Base-by-base conservation (phyloP, 2,329 filamentous ascomycete genomes). In the Neopestalotiopsis sp. region DNA sequence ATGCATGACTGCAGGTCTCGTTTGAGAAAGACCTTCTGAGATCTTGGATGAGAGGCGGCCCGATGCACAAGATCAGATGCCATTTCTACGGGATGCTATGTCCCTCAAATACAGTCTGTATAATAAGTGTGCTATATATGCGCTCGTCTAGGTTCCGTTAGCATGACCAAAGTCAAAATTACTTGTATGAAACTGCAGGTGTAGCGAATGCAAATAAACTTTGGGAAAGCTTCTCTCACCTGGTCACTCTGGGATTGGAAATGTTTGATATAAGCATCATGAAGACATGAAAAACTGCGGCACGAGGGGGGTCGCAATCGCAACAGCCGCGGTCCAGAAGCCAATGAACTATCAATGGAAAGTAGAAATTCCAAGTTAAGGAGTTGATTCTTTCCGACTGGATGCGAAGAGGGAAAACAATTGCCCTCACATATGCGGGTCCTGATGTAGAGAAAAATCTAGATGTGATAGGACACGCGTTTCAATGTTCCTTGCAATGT, bases 1-100 rank as follows among this genome's bases (percentile, higher is more conserved):
- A 90, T 78, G 74, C 82, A 85, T 59, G 81, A 77, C 71, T 82
- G 82, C 34, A 77, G 74, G 72, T 86, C 85, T 75, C 83, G 81
- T 69, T 83, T 66, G 68, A 84, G 56, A 13, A 32, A 14, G 24
- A 49, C n/a, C 32, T 61, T 42, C 7, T 42, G 10, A 12, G 65
- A 42, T 38, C n/a, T 30, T 20, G 59, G n/a, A 38, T 62, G 32
- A 40, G 32, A 40, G 59, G 59, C 59, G 6, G 59, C 34, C 32
- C 53, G 34, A 28, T 24, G 28, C 59, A 20, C 32, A 17, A 28
- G 65, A 14, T 30, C 56, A 14, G 56, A 14, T 59, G 59, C 59
- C 59, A 62, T 62, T 17, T 42, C 13, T 13, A 5, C 32, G 4
- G 32, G n/a, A 30, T 20, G 32, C 14, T 20, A 20, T 42, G 34